Base-by-base conservation (phyloP, 768 basidiomycete species). In the Macrolepiota fuliginosa region DNA sequence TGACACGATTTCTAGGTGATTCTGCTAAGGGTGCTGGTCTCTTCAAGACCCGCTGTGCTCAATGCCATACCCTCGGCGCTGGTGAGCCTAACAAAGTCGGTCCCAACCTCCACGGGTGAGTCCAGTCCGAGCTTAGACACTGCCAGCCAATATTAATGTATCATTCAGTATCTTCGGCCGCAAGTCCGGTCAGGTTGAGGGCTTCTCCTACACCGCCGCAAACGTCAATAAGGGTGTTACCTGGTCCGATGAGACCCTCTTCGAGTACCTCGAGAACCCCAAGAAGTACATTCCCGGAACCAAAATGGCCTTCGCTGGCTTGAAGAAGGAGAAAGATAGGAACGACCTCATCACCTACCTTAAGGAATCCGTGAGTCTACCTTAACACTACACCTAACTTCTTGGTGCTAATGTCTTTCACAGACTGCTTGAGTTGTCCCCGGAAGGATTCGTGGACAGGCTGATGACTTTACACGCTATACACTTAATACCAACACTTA, bases 281-380 rank as follows among this genome's bases (percentile, higher is more conserved):
- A 98, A 98, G 83, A 96, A 96, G 91, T 95, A 94, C 80, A 96
- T 96, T 66, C 93, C 93, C 40, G 95, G 96, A 52, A 97, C 96
- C 54, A 97, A 96, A 82, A 98, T 98, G 96, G 96, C 95, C 61
- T 98, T 97, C 69, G 94, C 95, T 66, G 96, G 96, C 70, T 79
- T 98, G 74, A 98, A 98, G 89, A 98, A 98, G 86, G 93, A 93
- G 10, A 94, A 95, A 84, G 96, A 98, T 75, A 89, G 96, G 79
- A 91, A 87, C 73, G 96, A 98, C 79, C 88, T 98, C 70, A 84
- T 98, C 70, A 86, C 94, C 62, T 86, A 81, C 73, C 81, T 96
- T 69, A 91, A 91, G 81, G 84, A 88, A 55, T 71, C 84, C 58
- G 91, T 92, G 70, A 64, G 89, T 50, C n/a, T n/a, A 15, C n/a